A percentile compares a stretch with the other conserved stretches of the same genome.
phyloP scores from a whole-genome alignment of 257 asterid genomes.

The Anisodus acutangulus region DNA sequence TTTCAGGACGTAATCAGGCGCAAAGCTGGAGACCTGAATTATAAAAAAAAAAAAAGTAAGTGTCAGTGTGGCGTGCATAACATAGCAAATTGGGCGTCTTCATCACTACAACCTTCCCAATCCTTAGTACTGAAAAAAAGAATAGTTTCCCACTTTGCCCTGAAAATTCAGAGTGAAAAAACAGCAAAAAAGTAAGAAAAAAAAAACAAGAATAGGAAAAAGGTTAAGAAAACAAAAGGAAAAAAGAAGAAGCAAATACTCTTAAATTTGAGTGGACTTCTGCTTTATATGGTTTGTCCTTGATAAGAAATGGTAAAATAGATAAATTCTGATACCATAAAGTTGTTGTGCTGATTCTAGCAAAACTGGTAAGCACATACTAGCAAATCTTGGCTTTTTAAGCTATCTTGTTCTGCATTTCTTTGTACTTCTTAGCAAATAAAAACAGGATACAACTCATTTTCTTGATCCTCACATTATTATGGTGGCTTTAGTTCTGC shows the following conservation, averaged over 20 bases:
- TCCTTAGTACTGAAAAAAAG: conserved; percentile 31
- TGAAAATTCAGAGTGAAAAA: conserved; percentile 18
- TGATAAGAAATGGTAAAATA: conserved; percentile 44
- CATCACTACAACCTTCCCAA: conserved; percentile 36
- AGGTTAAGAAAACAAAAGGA: not conserved
- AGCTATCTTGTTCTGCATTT: conserved; percentile 33
- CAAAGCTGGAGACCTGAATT: too few species aligned
- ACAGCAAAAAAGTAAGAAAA: not conserved
- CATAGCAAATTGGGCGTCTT: conserved; percentile 48
- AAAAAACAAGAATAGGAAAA: conserved; percentile 16
- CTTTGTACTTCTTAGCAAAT: conserved; percentile 17
- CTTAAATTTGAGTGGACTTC: conserved; percentile 21
- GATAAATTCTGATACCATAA: conserved; percentile 34
- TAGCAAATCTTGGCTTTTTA: conserved; percentile 51
- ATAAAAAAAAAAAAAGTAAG: too few species aligned
- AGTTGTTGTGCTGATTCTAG: conserved; percentile 47
- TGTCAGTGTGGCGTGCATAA: conserved; percentile 68
- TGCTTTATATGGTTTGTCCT: conserved; percentile 38
- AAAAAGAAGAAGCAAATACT: conserved; percentile 18
- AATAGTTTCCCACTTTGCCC: conserved; percentile 39
- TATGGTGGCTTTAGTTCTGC: conserved; percentile 33
- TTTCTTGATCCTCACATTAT: conserved; percentile 37
- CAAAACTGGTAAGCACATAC: conserved; percentile 55
- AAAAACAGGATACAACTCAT: conserved; percentile 26
- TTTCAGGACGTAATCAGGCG: too few species aligned